These are phyloP conservation scores for Populus trichocarpa DNA, from an alignment of 441 rosid species.

Conservation along the genomic window DNA sequence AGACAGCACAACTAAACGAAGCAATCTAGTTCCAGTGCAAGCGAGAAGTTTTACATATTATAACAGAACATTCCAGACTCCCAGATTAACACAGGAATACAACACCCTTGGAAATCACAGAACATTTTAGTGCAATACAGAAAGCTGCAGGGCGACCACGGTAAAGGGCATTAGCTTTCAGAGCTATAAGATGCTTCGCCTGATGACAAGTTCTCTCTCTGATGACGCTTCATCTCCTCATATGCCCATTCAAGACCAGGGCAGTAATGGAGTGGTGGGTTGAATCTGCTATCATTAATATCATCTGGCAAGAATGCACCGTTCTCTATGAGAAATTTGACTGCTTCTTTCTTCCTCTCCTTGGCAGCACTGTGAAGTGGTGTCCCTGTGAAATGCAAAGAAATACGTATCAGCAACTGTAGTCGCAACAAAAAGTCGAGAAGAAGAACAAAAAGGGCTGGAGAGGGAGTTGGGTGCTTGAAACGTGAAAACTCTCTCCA, in stretches of 20 bases:
- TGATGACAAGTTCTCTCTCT: conserved; percentile 38
- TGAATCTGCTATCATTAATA: conserved; percentile 73
- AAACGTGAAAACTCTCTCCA: neutral
- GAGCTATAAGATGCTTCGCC: conserved; percentile 58
- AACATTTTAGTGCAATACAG: neutral
- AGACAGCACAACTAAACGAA: neutral
- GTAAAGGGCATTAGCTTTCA: conserved; percentile 32
- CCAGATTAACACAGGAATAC: neutral
- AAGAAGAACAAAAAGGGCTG: neutral
- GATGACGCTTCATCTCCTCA: conserved; percentile 68
- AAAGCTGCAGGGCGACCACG: neutral
- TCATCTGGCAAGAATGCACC: conserved; percentile 87
- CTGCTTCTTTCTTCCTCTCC: conserved; percentile 76
- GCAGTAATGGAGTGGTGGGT: conserved; percentile 89
- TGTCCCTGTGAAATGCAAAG: conserved; percentile 49
- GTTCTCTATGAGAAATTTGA: conserved; percentile 69
- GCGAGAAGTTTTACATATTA: neutral
- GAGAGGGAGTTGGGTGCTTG: neutral
- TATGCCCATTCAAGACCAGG: conserved; percentile 94
- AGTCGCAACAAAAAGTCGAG: neutral
- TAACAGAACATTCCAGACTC: neutral
- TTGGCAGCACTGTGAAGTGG: conserved; percentile 85
- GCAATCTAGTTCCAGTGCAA: neutral
- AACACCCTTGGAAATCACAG: neutral
- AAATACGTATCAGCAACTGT: neutral